Percentiles rank a stretch among this genome's conserved stretches.
phyloP scores from a whole-genome alignment of 2,329 filamentous ascomycete genomes.

The Botrytis fabae region DNA sequence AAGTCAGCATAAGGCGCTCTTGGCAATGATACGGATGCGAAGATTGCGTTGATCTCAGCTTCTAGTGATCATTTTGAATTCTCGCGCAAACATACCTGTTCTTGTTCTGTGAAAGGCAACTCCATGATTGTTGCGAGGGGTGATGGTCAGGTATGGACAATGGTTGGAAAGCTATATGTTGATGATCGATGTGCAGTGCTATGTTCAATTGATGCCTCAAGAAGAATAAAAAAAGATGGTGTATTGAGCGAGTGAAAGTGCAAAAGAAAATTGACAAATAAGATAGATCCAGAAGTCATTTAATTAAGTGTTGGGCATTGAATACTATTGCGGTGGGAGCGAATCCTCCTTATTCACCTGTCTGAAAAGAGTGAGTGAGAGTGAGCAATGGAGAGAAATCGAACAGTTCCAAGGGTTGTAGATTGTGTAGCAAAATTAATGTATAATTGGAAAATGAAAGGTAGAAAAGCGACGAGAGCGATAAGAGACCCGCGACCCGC shows the following conservation, averaged over 20 bases:
- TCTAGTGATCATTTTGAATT: not conserved
- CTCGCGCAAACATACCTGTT: slow-evolving; percentile 38
- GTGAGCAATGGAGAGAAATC: not conserved
- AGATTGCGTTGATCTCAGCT: slow-evolving; percentile 26
- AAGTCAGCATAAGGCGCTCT: slow-evolving; percentile 30
- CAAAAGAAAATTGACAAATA: slow-evolving; percentile 28
- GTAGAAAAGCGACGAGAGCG: slow-evolving; percentile 4
- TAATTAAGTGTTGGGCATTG: slow-evolving; percentile 35
- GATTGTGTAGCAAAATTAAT: slow-evolving; percentile 18
- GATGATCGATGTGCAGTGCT: slow-evolving; percentile 4
- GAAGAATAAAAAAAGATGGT: not conserved
- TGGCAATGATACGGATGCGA: slow-evolving; percentile 23
- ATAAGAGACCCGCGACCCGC: slow-evolving; percentile 14
- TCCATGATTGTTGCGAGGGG: slow-evolving; percentile 30
- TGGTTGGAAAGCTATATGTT: not conserved
- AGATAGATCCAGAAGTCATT: slow-evolving; percentile 24
- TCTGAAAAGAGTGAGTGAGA: not conserved
- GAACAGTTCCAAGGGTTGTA: not conserved
- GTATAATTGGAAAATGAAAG: slow-evolving; percentile 7
- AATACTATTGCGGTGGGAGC: not conserved
- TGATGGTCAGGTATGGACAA: not conserved
- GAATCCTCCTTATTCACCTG: slow-evolving; percentile 2
- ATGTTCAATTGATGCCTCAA: not conserved
- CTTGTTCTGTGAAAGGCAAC: slow-evolving; percentile 36
- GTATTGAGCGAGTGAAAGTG: slow-evolving; percentile 23